A percentile compares a stretch with the other conserved stretches of the same genome.
These are phyloP conservation scores for Saccharomycopsis oosterbeekiorum DNA, from an alignment of 805 yeast species.

Conservation along the genomic window DNA sequence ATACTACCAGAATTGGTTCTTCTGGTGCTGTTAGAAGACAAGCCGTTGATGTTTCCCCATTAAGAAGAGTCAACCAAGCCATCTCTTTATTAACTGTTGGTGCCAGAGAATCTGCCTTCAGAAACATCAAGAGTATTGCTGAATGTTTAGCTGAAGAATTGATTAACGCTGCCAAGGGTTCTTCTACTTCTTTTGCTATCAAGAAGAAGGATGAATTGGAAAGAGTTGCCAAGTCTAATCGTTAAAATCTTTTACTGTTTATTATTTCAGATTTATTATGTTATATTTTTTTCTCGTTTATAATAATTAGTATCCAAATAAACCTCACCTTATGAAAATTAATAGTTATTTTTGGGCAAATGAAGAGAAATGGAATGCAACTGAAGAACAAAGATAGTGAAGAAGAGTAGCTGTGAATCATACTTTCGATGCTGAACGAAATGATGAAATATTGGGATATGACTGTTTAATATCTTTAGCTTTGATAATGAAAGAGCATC, in stretches of 20 bases:
- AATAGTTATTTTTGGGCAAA: background rate
- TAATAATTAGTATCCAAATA: conserved; percentile 1
- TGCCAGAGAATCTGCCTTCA: conserved; percentile 99
- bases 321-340: conserved; percentile 1
- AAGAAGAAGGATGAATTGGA: conserved; percentile 99
- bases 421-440: too few relatives aligned
- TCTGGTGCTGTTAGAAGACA: conserved; percentile 99
- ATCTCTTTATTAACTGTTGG: conserved; percentile 96
- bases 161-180: conserved; percentile 99
- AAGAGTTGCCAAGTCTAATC: conserved; percentile 99
- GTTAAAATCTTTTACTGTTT: conserved; percentile 44
- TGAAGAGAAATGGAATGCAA: background rate
- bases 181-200: conserved; percentile 99
- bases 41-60: conserved; percentile 99
- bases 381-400: background rate
- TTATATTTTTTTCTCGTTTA: conserved; percentile 1
- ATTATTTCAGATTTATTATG: background rate
- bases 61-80: conserved; percentile 99
- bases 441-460: too few relatives aligned
- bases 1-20: conserved; percentile 99
- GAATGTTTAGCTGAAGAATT: conserved; percentile 99
- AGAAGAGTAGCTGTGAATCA: background rate
- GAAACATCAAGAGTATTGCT: conserved; percentile 99
- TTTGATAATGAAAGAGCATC: too few relatives aligned
- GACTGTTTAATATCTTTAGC: too few relatives aligned